phyloP scores from a whole-genome alignment of 192 early-diverging fungal species.

The Rhizoclosmatium globosum region DNA sequence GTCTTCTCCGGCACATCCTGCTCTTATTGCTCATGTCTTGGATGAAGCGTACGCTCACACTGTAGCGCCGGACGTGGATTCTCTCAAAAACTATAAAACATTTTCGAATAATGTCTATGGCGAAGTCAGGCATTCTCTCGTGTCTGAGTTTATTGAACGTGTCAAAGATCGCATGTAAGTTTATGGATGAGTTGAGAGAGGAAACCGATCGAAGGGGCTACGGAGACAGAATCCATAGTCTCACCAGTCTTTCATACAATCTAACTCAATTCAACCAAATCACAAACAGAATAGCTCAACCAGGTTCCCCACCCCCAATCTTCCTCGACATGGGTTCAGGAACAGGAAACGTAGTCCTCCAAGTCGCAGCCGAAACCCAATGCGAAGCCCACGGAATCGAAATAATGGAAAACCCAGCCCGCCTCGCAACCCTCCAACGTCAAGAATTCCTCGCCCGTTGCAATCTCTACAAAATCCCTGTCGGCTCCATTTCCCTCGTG shows the following conservation, averaged over 20 bases:
- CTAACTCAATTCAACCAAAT: neutral
- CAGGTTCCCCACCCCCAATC: slow-evolving; percentile 42
- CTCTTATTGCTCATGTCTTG: slow-evolving; percentile 83
- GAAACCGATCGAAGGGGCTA: no score
- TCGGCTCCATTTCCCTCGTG: slow-evolving; percentile 55
- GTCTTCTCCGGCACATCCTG: slow-evolving; percentile 50
- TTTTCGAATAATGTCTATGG: slow-evolving; percentile 98
- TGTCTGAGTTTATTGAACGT: slow-evolving; percentile 80
- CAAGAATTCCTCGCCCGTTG: slow-evolving; percentile 87
- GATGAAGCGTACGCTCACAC: slow-evolving; percentile 90
- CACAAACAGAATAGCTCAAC: neutral
- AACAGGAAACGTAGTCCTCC: slow-evolving; percentile 96
- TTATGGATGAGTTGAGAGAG: slow-evolving; percentile 28
- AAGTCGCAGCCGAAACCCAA: slow-evolving; percentile 89
- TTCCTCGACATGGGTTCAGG: slow-evolving; percentile 95
- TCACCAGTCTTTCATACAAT: neutral
- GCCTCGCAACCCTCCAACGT: slow-evolving; percentile 79
- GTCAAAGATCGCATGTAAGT: neutral
- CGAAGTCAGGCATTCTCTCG: slow-evolving; percentile 86
- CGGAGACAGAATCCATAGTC: no score
- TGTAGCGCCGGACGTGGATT: slow-evolving; percentile 78
- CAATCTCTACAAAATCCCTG: slow-evolving; percentile 61
- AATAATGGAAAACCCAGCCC: slow-evolving; percentile 84
- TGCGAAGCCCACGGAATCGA: slow-evolving; percentile 89
- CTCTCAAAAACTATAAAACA: slow-evolving; percentile 80